A percentile compares a stretch with the other conserved stretches of the same genome.
Conservation (phyloP, 1,284 basidiomycete genomes). For the Agroathelia rolfsii region DNA sequence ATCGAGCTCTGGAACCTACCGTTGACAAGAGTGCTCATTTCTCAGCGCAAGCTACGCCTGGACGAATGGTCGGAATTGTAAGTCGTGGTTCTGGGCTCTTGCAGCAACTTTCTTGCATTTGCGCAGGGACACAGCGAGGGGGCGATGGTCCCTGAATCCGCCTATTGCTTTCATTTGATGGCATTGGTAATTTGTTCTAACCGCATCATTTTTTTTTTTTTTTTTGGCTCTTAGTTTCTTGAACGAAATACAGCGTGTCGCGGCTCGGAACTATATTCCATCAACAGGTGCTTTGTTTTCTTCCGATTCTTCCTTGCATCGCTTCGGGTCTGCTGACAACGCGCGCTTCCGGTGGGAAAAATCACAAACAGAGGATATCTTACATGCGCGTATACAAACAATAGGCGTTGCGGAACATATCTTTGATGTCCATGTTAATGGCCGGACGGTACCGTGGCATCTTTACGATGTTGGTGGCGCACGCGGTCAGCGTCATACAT, state of each 20-base stretch:
- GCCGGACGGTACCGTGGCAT: conserved; percentile 68
- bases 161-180: no score
- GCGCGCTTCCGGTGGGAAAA: conserved; percentile 5
- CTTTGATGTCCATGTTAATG: conserved; percentile 64
- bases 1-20: conserved; percentile 61
- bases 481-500: conserved; percentile 72
- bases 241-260: conserved; percentile 58
- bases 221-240: conserved; percentile 41
- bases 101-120: conserved; percentile 7
- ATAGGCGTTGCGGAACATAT: conserved; percentile 76
- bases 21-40: conserved; percentile 54
- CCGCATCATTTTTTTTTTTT: neutral
- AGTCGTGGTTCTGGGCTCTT: conserved; percentile 22
- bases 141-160: no score
- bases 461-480: conserved; percentile 77
- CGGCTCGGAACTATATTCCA: conserved; percentile 56
- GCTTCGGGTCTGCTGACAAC: conserved; percentile 17
- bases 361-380: conserved; percentile 73
- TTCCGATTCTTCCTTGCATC: conserved; percentile 2
- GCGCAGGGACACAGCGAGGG: no score
- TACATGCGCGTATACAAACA: conserved; percentile 75
- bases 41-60: conserved; percentile 57
- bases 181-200: no score
- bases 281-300: conserved; percentile 42
- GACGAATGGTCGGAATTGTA: conserved; percentile 82